These are phyloP conservation scores for Suillus decipiens DNA, from an alignment of 768 basidiomycete species.

Conservation along the genomic window DNA sequence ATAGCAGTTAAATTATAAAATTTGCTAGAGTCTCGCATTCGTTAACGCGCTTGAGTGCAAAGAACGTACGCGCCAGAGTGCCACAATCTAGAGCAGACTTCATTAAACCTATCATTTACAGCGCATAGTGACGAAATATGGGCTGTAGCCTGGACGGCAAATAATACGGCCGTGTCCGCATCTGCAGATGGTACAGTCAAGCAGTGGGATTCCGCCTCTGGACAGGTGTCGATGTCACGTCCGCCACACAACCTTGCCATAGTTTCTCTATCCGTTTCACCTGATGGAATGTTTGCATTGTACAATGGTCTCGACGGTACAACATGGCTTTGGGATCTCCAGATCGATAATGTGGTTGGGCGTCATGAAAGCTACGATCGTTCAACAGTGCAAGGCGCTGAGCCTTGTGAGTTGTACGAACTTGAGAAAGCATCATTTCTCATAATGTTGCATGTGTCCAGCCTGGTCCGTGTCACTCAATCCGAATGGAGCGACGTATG, in stretches of 20 bases:
- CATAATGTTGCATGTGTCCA: constrained; percentile 25
- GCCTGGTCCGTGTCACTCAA: constrained; percentile 88
- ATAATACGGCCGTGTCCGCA: constrained; percentile 64
- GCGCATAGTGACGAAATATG: constrained; percentile 81
- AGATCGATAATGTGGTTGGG: constrained; percentile 58
- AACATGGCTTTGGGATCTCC: constrained; percentile 73
- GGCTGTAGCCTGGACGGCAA: constrained; percentile 72
- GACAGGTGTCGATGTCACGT: constrained; percentile 60
- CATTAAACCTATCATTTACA: constrained; percentile 37
- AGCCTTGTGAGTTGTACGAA: constrained; percentile 59
- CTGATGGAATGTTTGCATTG: constrained; percentile 64
- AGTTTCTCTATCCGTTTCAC: constrained; percentile 74
- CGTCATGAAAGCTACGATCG: constrained; percentile 74
- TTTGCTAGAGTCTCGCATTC: constrained; percentile 65
- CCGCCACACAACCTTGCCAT: constrained; percentile 83
- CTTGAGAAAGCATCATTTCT: background rate
- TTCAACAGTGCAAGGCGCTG: constrained; percentile 52
- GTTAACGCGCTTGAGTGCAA: constrained; percentile 71
- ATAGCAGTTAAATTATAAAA: constrained; percentile 24
- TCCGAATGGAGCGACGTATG: constrained; percentile 72
- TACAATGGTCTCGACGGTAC: constrained; percentile 86
- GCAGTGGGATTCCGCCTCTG: constrained; percentile 69
- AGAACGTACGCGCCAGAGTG: constrained; percentile 59
- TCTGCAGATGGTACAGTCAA: constrained; percentile 80
- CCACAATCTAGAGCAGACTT: constrained; percentile 3